Conservation (phyloP, 768 basidiomycete species). For the Dentipellis sp. region DNA sequence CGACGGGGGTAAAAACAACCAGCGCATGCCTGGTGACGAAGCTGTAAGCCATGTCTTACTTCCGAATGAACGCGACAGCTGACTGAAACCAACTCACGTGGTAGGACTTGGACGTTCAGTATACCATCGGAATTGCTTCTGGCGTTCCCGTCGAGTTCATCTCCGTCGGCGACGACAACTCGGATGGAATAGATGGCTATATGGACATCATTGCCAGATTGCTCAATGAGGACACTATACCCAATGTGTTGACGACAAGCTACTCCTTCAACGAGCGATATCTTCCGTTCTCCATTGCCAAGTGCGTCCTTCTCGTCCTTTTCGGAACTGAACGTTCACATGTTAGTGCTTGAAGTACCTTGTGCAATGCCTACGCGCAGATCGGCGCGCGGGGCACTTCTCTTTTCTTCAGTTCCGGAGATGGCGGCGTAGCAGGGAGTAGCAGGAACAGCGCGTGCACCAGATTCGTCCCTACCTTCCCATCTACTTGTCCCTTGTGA, state of each 20-base stretch:
- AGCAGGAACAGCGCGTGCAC: slow-evolving; percentile 18
- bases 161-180: slow-evolving; percentile 15
- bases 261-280: slow-evolving; percentile 13
- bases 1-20: slow-evolving; percentile 17
- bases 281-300: background rate
- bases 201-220: slow-evolving; percentile 9
- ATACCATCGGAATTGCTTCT: slow-evolving; percentile 24
- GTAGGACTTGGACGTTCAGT: slow-evolving; percentile 27
- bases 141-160: slow-evolving; percentile 17
- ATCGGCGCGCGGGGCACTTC: slow-evolving; percentile 28
- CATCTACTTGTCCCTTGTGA: slow-evolving; percentile 25
- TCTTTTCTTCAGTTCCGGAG: slow-evolving; percentile 28
- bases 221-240: slow-evolving; percentile 7
- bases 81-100: no score
- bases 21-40: background rate
- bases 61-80: background rate
- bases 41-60: background rate
- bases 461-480: slow-evolving; percentile 26
- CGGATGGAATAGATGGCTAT: slow-evolving; percentile 5
- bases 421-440: slow-evolving; percentile 27
- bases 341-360: slow-evolving; percentile 8
- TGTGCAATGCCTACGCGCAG: slow-evolving; percentile 28
- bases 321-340: background rate
- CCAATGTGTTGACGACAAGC: slow-evolving; percentile 14
- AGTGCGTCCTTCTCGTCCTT: background rate